Base-by-base conservation (phyloP, 495 filamentous ascomycete species). In the Neurospora cerealis region DNA sequence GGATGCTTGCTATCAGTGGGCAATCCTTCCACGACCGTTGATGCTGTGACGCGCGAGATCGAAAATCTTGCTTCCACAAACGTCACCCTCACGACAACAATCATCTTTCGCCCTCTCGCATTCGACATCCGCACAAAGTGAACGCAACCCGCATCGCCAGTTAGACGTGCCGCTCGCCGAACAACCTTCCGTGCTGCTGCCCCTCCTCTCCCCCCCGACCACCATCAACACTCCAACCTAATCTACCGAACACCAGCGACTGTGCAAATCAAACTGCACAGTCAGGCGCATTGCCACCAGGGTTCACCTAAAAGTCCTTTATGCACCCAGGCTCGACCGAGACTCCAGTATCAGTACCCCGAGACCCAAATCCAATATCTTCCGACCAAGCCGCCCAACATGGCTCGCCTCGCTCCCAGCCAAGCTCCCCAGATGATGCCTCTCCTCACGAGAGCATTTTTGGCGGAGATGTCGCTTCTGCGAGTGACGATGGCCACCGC, bases 311-410 rank as follows among this genome's bases (percentile, higher is more conserved):
- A 83, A 82, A 81, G 54, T 80, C 84, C 85, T 97, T 90, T 96
- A 97, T 97, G 94, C 94, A 95, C 90, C 84, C 91, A 89, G 91
- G 91, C 89, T 86, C 87, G 78, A 83, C 86, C 81, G 87, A 89
- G 81, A 85, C 85, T 85, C 86, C 86, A 79, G 87, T 66, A 32
- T 66, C 54, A 0, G 1, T 36, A 66, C 54, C 54, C 5, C 54
- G 54, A 19, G 54, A 36, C 34, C 54, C 54, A 66, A 19, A 66
- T 66, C 24, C 28, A 66, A 66, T 66, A 66, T 34, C 28, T 36
- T 19, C 28, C 15, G 72, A 60, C 78, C 80, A 73, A 66, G 32
- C 85, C 80, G 86, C 83, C 86, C 92, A 97, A 88, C 85, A 97
- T 97, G 94, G 94, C 91, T 81, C 86, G 79, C 80, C 77, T 80